A percentile compares a stretch with the other conserved stretches of the same genome.
Evolutionary conservation across 805 yeast species (phyloP).

Genomic region (Scheffersomyces stipitis): DNA sequence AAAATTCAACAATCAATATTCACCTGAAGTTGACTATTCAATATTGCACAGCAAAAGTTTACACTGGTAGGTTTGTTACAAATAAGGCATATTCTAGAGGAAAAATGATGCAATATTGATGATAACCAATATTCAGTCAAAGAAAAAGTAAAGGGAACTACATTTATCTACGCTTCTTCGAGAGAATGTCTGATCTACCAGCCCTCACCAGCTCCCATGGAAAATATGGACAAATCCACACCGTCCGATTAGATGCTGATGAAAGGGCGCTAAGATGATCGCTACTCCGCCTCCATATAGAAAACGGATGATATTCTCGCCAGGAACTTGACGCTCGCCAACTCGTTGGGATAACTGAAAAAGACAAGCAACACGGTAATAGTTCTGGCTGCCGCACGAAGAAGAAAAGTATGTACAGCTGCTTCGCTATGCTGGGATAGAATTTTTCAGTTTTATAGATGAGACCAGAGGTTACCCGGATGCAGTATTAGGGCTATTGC

Average conservation of each 20-base stretch:
- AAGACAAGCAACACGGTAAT: constrained; percentile 53
- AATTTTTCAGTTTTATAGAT: background rate
- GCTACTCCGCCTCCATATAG: constrained; percentile 22
- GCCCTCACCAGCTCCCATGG: constrained; percentile 40
- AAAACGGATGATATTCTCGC: constrained; percentile 44
- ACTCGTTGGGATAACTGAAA: constrained; percentile 46
- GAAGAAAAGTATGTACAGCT: constrained; percentile 23
- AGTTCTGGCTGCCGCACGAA: constrained; percentile 54
- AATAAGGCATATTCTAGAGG: no score
- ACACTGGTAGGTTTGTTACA: no score
- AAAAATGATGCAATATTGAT: no score
- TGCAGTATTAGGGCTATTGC: no score
- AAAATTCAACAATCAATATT: no score
- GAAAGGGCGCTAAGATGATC: constrained; percentile 51
- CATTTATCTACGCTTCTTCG: no score
- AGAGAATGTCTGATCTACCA: constrained; percentile 44
- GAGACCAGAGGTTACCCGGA: background rate
- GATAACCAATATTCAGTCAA: no score
- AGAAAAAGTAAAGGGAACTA: no score
- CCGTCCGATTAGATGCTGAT: constrained; percentile 21
- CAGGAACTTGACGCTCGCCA: constrained; percentile 52
- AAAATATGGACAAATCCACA: constrained; percentile 13
- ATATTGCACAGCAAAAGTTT: no score
- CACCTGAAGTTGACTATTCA: no score
- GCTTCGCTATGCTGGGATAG: no score